Base-by-base conservation (phyloP, 352 stramenopile species). In the Phytophthora pinifolia region DNA sequence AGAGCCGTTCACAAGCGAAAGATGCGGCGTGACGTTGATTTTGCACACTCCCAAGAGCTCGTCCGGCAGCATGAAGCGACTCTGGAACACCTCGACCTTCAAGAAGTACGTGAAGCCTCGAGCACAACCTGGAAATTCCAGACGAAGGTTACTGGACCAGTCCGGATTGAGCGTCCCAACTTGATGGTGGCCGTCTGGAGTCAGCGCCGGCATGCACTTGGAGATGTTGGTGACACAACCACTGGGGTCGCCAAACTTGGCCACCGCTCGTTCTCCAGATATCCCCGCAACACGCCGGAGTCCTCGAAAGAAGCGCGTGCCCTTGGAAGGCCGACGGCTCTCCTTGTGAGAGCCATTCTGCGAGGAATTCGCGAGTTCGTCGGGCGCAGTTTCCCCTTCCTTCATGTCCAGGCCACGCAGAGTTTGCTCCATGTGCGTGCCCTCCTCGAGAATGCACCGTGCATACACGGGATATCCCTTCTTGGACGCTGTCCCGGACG, bases 21-120 rank as follows among this genome's bases (percentile, higher is more conserved):
- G 45, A 50, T 93, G 80, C n/a, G 83, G 81, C n/a, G 76, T 90
- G 17, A 94, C 63, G 45, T 94, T 94, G 62, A 94, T 88, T 53
- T 88, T 90, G 46, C 81, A 94, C 0, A 94, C 83, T 15, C 83
- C 83, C 42, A 94, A 57, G 10, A 94, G 50, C 43, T 87, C 81
- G 52, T 94, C 83, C 1, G 71, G 65, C 4, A 90, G 63, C 81
- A 93, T 91, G 43, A 93, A 93, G 6, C 80, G 79, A 67, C 80
- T 93, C 39, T 93, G 83, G 41, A 90, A 93, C 0, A 91, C 76
- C 54, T 93, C 83, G 3, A 91, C 70, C 42, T 89, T 91, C 14
- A 93, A 37, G 30, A 82, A 89, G 33, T 90, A 93, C 9, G 82
- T 82, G 43, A 86, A 87, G 0, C 83, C 83, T 38, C 81, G 77